Evolutionary conservation across 2,329 filamentous ascomycete genomes (phyloP).

Genomic region (Alternaria burnsii): DNA sequence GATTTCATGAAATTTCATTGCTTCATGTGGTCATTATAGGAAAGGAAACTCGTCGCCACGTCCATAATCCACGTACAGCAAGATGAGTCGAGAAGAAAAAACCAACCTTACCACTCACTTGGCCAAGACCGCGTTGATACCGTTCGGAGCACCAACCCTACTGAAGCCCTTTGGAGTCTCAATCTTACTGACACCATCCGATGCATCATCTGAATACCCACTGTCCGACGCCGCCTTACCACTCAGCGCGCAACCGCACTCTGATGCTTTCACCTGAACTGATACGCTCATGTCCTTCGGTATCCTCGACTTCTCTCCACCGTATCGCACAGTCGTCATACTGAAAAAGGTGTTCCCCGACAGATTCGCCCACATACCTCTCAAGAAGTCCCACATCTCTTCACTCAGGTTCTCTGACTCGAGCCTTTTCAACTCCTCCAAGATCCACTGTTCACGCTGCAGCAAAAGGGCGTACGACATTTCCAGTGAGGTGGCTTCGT

Average conservation of each 20-base stretch:
- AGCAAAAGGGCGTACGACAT: not conserved
- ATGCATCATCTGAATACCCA: not conserved
- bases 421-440: not conserved
- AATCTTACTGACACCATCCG: not conserved
- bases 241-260: not conserved
- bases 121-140: not conserved
- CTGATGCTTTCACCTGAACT: not conserved
- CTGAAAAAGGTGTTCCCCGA: not conserved
- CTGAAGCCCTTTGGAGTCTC: not conserved
- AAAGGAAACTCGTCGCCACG: not conserved
- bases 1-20: not conserved
- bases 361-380: not conserved
- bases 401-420: not conserved
- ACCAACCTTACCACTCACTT: not conserved
- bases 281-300: not conserved
- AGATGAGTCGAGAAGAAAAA: not conserved
- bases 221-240: not conserved
- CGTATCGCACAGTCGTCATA: slow-evolving; percentile 2
- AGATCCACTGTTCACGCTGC: not conserved
- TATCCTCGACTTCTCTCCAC: not conserved
- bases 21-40: not conserved
- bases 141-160: not conserved
- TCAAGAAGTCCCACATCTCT: not conserved
- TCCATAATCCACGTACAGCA: not conserved
- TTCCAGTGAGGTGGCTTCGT: not conserved